phyloP scores from a whole-genome alignment of 331 rosid genomes.

The Rosa hybrid region DNA sequence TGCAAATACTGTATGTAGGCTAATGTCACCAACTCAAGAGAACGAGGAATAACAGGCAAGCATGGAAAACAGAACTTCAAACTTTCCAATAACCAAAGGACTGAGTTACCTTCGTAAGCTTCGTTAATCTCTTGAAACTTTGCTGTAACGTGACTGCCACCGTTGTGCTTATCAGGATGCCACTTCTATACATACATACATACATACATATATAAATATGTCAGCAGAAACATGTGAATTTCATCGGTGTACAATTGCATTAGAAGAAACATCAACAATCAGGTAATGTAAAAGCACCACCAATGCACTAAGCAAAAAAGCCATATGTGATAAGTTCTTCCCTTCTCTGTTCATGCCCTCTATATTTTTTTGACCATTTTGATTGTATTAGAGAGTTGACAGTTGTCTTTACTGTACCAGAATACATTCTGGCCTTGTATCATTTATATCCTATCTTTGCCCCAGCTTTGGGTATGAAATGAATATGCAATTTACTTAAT shows the following conservation, averaged over 20 bases:
- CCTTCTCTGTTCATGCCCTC: too few relatives aligned
- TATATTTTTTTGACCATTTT: too few relatives aligned
- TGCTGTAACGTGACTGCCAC: constrained; percentile 53
- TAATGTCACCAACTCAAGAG: neutral
- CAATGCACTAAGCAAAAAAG: constrained; percentile 18
- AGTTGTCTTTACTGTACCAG: too few relatives aligned
- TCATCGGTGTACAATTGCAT: constrained; percentile 21
- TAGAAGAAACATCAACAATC: neutral
- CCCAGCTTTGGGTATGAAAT: too few relatives aligned
- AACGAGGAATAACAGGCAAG: neutral
- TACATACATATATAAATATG: neutral
- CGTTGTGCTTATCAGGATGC: constrained; percentile 89
- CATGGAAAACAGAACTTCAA: constrained; percentile 7
- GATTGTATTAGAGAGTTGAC: too few relatives aligned
- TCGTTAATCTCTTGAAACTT: constrained; percentile 87
- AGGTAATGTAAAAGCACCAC: constrained; percentile 14
- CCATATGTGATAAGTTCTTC: neutral
- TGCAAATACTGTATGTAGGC: constrained; percentile 5
- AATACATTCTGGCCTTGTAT: too few relatives aligned
- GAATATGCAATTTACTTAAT: too few relatives aligned
- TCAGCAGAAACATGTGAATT: constrained; percentile 25
- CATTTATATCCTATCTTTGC: too few relatives aligned
- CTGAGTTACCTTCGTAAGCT: constrained; percentile 69
- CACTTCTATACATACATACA: constrained; percentile 46
- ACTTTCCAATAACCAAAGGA: neutral